phyloP scores from a whole-genome alignment of 768 basidiomycete genomes.

The Suillus ampliporus region DNA sequence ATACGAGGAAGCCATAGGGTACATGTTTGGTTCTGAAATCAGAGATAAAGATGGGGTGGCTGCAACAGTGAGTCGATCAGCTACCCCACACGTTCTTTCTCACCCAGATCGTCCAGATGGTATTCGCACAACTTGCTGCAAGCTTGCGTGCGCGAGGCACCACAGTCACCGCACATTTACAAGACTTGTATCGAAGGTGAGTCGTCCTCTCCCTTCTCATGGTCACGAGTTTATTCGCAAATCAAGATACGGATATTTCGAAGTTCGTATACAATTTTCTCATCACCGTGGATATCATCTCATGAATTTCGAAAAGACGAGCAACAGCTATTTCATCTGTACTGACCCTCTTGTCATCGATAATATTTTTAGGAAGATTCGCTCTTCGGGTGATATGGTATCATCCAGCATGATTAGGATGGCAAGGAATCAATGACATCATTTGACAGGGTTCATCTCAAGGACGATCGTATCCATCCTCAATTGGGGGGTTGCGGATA shows the following conservation, averaged over 20 bases:
- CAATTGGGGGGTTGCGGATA: conserved; percentile 65
- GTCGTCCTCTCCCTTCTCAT: conserved; percentile 15
- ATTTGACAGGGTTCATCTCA: conserved; percentile 22
- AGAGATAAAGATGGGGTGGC: conserved; percentile 90
- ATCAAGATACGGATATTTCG: conserved; percentile 76
- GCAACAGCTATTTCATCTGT: conserved; percentile 85
- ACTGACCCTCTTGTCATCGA: conserved; percentile 68
- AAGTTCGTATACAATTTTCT: conserved; percentile 46
- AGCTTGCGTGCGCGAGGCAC: conserved; percentile 54
- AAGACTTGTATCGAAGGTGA: conserved; percentile 66
- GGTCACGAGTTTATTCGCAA: conserved; percentile 7
- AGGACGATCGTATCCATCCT: conserved; percentile 56
- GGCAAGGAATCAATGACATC: conserved; percentile 2
- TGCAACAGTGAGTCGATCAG: conserved; percentile 59
- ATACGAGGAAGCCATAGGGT: conserved; percentile 94
- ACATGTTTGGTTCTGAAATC: conserved; percentile 81
- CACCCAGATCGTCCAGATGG: conserved; percentile 46
- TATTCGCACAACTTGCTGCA: conserved; percentile 71
- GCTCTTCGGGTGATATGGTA: conserved; percentile 56
- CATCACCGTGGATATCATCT: not conserved
- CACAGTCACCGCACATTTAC: conserved; percentile 61
- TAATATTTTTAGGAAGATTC: conserved; percentile 68
- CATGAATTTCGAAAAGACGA: conserved; percentile 52
- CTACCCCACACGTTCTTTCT: not conserved
- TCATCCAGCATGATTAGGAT: conserved; percentile 12